A percentile compares a stretch with the other conserved stretches of the same genome.
Conservation (phyloP, 2,329 filamentous ascomycete genomes). For the Rhynchosporium graminicola region DNA sequence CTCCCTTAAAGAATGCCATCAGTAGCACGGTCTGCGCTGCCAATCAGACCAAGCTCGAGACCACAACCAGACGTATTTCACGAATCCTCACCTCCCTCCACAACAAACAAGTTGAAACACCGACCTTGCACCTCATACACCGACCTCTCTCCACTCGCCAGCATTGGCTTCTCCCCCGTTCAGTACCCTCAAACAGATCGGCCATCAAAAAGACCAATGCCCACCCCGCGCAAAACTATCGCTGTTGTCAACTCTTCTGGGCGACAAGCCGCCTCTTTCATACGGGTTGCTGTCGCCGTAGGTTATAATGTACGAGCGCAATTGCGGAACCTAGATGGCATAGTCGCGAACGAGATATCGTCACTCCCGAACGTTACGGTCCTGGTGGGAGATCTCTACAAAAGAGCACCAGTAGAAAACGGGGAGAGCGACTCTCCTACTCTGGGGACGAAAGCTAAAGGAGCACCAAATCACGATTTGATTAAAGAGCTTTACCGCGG, state of each 20-base stretch:
- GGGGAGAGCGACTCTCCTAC: constrained; percentile 46
- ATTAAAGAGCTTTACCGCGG: constrained; percentile 80
- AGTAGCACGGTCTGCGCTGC: constrained; percentile 35
- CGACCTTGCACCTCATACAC: constrained; percentile 35
- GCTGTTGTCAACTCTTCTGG: constrained; percentile 95
- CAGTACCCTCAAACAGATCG: constrained; percentile 29
- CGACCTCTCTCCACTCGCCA: constrained; percentile 25
- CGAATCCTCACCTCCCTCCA: constrained; percentile 24
- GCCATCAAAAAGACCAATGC: constrained; percentile 40
- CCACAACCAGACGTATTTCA: constrained; percentile 16
- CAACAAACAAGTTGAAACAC: constrained; percentile 32
- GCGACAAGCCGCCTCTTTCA: constrained; percentile 91
- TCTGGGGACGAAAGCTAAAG: constrained; percentile 59
- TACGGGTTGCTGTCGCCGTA: constrained; percentile 89
- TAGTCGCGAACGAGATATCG: constrained; percentile 85
- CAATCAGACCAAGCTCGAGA: constrained; percentile 37
- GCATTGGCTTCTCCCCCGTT: constrained; percentile 26
- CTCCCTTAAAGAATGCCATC: constrained; percentile 33
- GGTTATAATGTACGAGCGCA: constrained; percentile 93
- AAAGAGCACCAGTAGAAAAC: constrained; percentile 50
- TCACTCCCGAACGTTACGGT: constrained; percentile 74
- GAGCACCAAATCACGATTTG: constrained; percentile 70
- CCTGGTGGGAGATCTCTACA: constrained; percentile 65
- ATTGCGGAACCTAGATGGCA: constrained; percentile 80
- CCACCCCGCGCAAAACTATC: constrained; percentile 56